A percentile compares a stretch with the other conserved stretches of the same genome.
Conservation (phyloP, 768 basidiomycete genomes). For the Neoboletus subvelutipes region DNA sequence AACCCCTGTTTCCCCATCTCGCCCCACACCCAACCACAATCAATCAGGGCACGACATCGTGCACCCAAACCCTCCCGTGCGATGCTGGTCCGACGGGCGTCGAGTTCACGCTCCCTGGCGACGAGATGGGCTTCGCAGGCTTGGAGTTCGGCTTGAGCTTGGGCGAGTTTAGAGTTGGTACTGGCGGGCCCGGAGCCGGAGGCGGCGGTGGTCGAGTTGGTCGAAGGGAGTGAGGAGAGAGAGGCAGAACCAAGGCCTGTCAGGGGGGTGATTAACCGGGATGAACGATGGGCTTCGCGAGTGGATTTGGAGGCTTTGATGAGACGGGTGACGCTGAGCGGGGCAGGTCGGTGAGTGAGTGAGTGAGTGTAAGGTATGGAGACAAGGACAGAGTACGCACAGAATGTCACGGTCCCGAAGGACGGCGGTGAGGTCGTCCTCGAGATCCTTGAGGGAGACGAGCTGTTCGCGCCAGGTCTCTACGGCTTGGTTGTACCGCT, state of each 20-base stretch:
- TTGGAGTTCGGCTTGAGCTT: conserved; percentile 75
- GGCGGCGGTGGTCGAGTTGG: conserved; percentile 27
- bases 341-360: background rate
- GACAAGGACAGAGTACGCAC: conserved; percentile 44
- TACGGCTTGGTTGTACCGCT: conserved; percentile 55
- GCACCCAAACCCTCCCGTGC: conserved; percentile 61
- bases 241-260: conserved; percentile 41
- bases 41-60: conserved; percentile 63
- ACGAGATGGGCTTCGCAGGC: conserved; percentile 79
- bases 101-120: conserved; percentile 64
- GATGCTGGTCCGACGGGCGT: conserved; percentile 48
- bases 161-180: conserved; percentile 47
- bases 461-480: conserved; percentile 68
- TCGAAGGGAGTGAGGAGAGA: conserved; percentile 40
- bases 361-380: background rate
- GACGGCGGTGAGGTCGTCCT: conserved; percentile 71
- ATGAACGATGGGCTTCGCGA: conserved; percentile 38
- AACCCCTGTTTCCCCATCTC: conserved; percentile 67
- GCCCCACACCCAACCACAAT: conserved; percentile 68
- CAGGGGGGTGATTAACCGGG: conserved; percentile 17
- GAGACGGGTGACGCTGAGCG: conserved; percentile 66
- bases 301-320: conserved; percentile 71
- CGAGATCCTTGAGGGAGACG: conserved; percentile 57
- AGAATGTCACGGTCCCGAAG: conserved; percentile 75
- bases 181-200: conserved; percentile 14